These are phyloP conservation scores for Endogone sp. DNA, from an alignment of 192 early-diverging fungal species.

Conservation along the genomic window DNA sequence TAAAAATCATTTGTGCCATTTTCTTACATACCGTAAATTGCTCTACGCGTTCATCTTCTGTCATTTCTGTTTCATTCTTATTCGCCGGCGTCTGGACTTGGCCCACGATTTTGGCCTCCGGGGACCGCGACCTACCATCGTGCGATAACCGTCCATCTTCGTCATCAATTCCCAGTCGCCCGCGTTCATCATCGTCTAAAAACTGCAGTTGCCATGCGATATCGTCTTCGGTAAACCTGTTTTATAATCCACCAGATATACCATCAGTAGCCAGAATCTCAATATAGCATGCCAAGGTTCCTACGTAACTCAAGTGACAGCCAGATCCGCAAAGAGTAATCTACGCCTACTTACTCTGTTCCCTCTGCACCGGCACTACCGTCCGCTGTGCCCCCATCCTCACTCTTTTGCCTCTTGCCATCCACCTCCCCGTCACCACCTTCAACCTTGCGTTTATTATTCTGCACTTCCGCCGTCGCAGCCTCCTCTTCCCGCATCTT, in stretches of 20 bases:
- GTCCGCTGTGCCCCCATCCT: slow-evolving; percentile 24
- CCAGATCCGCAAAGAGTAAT: not conserved
- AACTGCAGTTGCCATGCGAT: slow-evolving; percentile 53
- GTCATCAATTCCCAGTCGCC: slow-evolving; percentile 1
- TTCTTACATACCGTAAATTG: slow-evolving; percentile 29
- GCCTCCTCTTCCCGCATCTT: slow-evolving; percentile 5
- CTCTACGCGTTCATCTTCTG: slow-evolving; percentile 33
- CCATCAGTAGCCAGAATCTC: too few relatives aligned
- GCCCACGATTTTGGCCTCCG: slow-evolving; percentile 16
- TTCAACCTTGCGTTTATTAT: slow-evolving; percentile 7
- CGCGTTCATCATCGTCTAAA: slow-evolving; percentile 29
- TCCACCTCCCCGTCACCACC: slow-evolving; percentile 17
- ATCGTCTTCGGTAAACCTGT: slow-evolving; percentile 64
- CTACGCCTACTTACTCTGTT: slow-evolving; percentile 25
- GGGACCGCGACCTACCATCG: not conserved
- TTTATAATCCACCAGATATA: too few relatives aligned
- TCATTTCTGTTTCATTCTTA: slow-evolving; percentile 12
- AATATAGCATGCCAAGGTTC: too few relatives aligned
- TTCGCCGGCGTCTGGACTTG: not conserved
- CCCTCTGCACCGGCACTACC: slow-evolving; percentile 11
- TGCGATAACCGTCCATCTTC: slow-evolving; percentile 19
- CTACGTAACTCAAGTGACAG: slow-evolving; percentile 1
- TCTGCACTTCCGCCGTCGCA: too few relatives aligned
- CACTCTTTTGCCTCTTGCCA: slow-evolving; percentile 14
- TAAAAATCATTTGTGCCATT: too few relatives aligned